Evolutionary conservation across 192 early-diverging fungal genomes (phyloP), one percentile per base, ranked within the genome.

Genomic region (Backusella mclennaniae): DNA sequence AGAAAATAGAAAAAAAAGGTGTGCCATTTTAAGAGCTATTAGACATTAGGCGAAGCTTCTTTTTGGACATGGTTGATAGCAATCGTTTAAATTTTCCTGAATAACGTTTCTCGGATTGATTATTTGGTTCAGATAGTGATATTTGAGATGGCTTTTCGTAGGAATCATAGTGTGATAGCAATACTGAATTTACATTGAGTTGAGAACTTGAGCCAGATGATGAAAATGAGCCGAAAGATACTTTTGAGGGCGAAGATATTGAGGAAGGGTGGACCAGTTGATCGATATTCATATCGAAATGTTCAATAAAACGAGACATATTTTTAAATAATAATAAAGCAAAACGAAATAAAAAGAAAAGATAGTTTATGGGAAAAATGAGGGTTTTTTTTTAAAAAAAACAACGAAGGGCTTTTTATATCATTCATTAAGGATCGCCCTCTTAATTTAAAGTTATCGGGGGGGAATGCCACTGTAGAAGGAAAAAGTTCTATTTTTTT

Each of bases 261-360:
- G 31, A 31, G 19, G 71, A 31, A 46, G 31, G 46, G 35, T 35
- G 21, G n/a, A 21, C 21, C n/a, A 36, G 35, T 23, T 69, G 56
- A 63, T 69, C 35, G n/a, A 14, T 17, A 63, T 35, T 42, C 7
- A 77, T 66, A 66, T 77, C 76, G 46, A 77, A 77, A 11, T 72
- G 76, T 77, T 77, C 76, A 66, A 70, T 72, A 46, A 77, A 77
- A 6, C 76, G 69, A 39, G 76, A 19, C 56, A 77, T 72, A 12
- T 38, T 56, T 67, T 21, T 38, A 38, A 41, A 35, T 42, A 9
- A 52, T 39, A 9, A 52, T 39, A 63, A 41, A 70, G 46, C 44
- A 77, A 42, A 66, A 59, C 63, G n/a, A 46, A 46, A 49, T 46
- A 39, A 76, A 49, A 17, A 63, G 2, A 70, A 31, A 56, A 36